phyloP scores from a whole-genome alignment of 257 asterid genomes.

The Solanum sitiens region DNA sequence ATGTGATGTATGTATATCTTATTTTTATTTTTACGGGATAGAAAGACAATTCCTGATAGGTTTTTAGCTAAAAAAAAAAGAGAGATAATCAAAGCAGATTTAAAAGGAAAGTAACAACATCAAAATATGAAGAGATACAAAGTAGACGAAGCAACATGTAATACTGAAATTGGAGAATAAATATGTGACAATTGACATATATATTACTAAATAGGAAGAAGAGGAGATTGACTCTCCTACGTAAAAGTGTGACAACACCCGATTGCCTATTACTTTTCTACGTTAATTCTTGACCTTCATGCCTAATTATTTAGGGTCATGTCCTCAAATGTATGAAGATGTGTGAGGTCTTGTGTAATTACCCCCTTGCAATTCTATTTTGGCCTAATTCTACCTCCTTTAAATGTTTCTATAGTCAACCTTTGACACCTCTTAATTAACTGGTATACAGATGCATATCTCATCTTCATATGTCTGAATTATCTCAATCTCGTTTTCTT shows the following conservation, averaged over 20 bases:
- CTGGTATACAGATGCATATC: neutral
- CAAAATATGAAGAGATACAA: no score
- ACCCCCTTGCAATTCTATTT: no score
- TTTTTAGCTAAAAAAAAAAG: no score
- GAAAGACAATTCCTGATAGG: no score
- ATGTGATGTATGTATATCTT: no score
- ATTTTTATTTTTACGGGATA: no score
- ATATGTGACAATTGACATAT: neutral
- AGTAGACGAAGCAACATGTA: neutral
- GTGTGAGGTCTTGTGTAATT: neutral
- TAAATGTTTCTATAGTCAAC: neutral
- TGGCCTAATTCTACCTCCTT: neutral
- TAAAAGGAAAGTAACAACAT: no score
- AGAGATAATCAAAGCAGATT: no score
- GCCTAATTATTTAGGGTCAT: no score
- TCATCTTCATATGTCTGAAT: neutral
- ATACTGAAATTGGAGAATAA: neutral
- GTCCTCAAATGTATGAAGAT: no score
- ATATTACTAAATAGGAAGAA: neutral
- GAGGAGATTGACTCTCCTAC: neutral
- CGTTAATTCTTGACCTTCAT: no score
- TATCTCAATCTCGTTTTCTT: no score
- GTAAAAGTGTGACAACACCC: neutral
- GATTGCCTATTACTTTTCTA: rapidly evolving
- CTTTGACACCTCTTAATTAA: neutral